Conservation (phyloP, 495 filamentous ascomycete genomes). For the Wilcoxina mikolae region DNA sequence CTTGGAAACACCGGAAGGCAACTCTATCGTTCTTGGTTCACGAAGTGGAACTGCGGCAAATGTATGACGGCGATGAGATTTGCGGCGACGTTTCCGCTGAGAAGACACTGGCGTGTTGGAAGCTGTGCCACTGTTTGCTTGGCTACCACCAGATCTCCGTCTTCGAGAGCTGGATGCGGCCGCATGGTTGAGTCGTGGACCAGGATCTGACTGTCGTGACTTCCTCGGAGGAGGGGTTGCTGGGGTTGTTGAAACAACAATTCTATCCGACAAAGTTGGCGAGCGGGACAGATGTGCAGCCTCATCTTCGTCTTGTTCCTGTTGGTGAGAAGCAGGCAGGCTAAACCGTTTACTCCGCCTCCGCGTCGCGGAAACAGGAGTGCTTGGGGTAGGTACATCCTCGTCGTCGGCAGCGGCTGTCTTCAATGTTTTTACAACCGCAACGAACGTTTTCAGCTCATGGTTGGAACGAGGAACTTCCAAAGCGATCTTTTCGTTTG, state of each 20-base stretch:
- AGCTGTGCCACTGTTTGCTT: not conserved
- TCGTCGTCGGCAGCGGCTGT: not conserved
- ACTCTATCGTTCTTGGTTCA: constrained; percentile 1
- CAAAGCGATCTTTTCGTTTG: constrained; percentile 20
- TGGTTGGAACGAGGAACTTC: constrained; percentile 20
- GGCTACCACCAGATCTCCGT: constrained; percentile 11
- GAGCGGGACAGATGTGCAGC: not conserved
- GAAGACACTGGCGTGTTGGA: not conserved
- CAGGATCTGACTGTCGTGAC: constrained; percentile 21
- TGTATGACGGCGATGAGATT: constrained; percentile 20
- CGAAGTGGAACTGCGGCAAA: constrained; percentile 10
- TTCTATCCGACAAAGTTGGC: not conserved
- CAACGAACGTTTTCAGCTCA: constrained; percentile 25
- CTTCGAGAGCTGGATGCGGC: not conserved
- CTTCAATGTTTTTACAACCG: constrained; percentile 16
- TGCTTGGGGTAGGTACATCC: not conserved
- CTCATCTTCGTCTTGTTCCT: constrained; percentile 7
- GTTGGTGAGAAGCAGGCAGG: constrained; percentile 4
- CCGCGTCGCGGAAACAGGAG: not conserved
- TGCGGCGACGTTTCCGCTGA: not conserved
- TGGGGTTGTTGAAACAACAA: not conserved
- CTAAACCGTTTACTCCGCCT: constrained; percentile 3
- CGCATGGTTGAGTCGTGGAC: constrained; percentile 8
- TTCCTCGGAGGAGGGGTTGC: not conserved
- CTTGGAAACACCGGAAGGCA: constrained; percentile 16